Base-by-base conservation (phyloP, 2,329 filamentous ascomycete species). In the Xylariaceae sp. region DNA sequence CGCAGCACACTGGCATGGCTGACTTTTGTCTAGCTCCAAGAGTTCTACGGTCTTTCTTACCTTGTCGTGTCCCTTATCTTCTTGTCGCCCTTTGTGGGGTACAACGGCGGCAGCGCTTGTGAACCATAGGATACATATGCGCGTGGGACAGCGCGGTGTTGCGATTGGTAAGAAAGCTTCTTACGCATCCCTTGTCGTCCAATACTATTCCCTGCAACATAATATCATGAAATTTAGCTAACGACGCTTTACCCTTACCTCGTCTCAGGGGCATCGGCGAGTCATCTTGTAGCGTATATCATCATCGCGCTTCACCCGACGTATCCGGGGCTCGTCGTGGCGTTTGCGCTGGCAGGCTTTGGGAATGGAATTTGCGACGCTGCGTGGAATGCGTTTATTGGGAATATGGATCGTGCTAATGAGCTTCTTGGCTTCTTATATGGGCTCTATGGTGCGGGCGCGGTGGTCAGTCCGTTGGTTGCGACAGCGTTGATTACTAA, bases 401-500 rank as follows among this genome's bases (percentile, higher is more conserved):
- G 86, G 0, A 82, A 81, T 53, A 82, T 90, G 75, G 75, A 75
- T 7, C 79, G 78, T 44, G 78, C 84, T 1, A 88, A 88, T 54
- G 80, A 88, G 59, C 63, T 88, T 1, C 70, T 87, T 0, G 85
- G 85, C 0, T 72, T 87, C 43, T 65, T 89, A 20, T 85, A 88
- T 55, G 82, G 77, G 0, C 77, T 78, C 40, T 90, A 88, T 56
- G 84, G 83, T 0, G 54, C 80, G 1, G 85, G 86, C 0, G 86
- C 82, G 1, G 80, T 85, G 0, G 66, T 88, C 0, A 74, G 79
- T n/a, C 86, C 86, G 0, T 62, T 89, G 3, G 75, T 88, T 39
- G 84, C 85, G 0, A 88, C 86, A 0, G 76, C 75, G 0, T 78
- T 91, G 74, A 79, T 89, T 29, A 81, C 81, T 0, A 80, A 80